Conservation (phyloP, 148 eudicot species). For the Beta vulgaris region DNA sequence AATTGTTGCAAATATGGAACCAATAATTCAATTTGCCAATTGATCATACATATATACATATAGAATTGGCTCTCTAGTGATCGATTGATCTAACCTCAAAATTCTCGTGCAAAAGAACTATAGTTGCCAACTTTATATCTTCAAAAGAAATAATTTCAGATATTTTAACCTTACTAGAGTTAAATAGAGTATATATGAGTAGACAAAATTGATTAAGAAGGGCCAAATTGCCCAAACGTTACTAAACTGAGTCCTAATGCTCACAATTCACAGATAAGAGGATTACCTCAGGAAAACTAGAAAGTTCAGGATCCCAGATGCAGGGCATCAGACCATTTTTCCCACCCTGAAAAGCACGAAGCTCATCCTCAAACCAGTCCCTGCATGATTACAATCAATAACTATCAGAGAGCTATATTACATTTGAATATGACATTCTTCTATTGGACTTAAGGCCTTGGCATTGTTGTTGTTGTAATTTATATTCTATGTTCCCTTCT, state of each 20-base stretch:
- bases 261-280: background rate
- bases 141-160: background rate
- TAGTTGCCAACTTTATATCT: background rate
- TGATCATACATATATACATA: background rate
- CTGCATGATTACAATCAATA: constrained; percentile 42
- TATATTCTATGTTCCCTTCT: too few relatives aligned
- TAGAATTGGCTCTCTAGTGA: background rate
- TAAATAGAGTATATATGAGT: background rate
- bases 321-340: constrained; percentile 95
- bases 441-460: too few relatives aligned
- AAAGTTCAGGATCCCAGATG: constrained; percentile 84
- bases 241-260: background rate
- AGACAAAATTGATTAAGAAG: background rate
- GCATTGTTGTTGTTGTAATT: too few relatives aligned
- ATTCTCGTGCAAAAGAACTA: background rate
- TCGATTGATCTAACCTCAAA: background rate
- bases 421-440: background rate
- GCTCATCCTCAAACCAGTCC: constrained; percentile 99
- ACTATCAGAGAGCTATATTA: constrained; percentile 21
- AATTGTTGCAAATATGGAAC: background rate
- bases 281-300: constrained; percentile 92
- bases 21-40: background rate
- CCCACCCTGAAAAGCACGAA: constrained; percentile 97
- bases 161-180: background rate
- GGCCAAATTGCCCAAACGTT: background rate